Evolutionary conservation across 2,329 filamentous ascomycete genomes (phyloP).

Genomic region (Metarhizium brunneum): DNA sequence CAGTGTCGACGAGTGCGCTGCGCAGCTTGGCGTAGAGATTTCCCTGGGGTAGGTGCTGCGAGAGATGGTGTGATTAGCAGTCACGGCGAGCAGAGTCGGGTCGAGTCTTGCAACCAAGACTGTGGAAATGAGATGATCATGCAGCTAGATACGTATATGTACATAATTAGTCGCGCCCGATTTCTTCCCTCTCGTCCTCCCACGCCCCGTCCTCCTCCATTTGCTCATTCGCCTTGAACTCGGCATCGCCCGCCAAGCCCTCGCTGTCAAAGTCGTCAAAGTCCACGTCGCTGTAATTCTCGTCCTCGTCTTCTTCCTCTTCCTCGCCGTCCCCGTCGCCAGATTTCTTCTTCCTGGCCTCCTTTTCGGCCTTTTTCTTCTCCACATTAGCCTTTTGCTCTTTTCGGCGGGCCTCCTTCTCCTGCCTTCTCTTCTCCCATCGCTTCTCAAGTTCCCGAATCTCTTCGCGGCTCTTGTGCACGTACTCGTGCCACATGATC

Average conservation of each 20-base stretch:
- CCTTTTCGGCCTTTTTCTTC: slow-evolving; percentile 55
- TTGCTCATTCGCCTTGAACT: slow-evolving; percentile 37
- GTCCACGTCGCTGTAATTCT: slow-evolving; percentile 35
- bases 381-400: slow-evolving; percentile 87
- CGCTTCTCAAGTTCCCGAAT: slow-evolving; percentile 68
- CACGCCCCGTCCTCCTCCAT: slow-evolving; percentile 42
- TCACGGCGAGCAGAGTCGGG: too few species aligned
- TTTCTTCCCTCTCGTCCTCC: slow-evolving; percentile 37
- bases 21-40: not conserved
- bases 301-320: slow-evolving; percentile 31
- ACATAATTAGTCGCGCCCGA: not conserved
- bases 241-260: slow-evolving; percentile 39
- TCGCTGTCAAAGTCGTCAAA: slow-evolving; percentile 43
- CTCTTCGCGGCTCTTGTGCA: slow-evolving; percentile 75
- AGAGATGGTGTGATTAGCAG: too few species aligned
- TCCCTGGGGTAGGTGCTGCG: not conserved
- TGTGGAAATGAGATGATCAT: too few species aligned
- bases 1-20: slow-evolving; percentile 16
- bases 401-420: slow-evolving; percentile 74
- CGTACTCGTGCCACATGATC: slow-evolving; percentile 95
- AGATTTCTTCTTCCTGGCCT: slow-evolving; percentile 28
- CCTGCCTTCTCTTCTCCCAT: slow-evolving; percentile 68
- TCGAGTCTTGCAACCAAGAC: too few species aligned
- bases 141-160: too few species aligned
- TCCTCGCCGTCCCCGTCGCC: slow-evolving; percentile 29